phyloP scores from a whole-genome alignment of 2,329 filamentous ascomycete genomes.

The Clonostachys chloroleuca region DNA sequence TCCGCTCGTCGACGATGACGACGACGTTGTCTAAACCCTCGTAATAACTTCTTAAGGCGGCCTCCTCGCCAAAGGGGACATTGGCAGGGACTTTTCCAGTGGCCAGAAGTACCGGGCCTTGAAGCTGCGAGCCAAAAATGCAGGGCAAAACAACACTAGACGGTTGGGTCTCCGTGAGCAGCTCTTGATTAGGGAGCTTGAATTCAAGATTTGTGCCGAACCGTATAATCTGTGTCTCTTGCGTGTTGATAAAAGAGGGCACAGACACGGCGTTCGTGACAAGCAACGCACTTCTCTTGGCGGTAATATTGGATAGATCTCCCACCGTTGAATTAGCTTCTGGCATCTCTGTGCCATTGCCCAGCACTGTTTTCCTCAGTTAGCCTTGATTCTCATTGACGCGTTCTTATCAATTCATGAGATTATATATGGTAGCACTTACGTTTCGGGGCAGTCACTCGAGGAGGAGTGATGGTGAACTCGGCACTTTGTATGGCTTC shows the following conservation, averaged over 20 bases:
- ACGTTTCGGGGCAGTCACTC: too few relatives aligned
- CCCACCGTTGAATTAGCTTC: too few relatives aligned
- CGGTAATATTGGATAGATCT: not conserved
- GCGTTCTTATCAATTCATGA: too few relatives aligned
- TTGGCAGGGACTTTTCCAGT: conserved; percentile 6
- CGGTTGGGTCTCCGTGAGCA: not conserved
- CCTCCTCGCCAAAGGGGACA: not conserved
- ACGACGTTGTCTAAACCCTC: conserved; percentile 2
- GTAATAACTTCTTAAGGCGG: conserved; percentile 3
- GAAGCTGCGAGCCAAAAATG: conserved; percentile 7
- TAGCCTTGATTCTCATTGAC: too few relatives aligned
- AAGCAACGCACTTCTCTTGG: not conserved
- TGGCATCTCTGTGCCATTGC: too few relatives aligned
- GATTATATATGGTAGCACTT: too few relatives aligned
- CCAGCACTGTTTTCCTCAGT: too few relatives aligned
- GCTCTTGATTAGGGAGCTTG: not conserved
- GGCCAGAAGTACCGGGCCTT: conserved; percentile 9
- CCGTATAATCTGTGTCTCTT: not conserved
- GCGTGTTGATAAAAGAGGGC: not conserved
- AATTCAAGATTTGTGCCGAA: not conserved
- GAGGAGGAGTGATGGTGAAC: conserved; percentile 1
- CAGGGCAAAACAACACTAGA: conserved; percentile 8
- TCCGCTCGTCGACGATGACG: conserved; percentile 7
- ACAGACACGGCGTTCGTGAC: not conserved
- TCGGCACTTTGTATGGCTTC: conserved; percentile 6